Evolutionary conservation across 163 green algal genomes (phyloP), one percentile per base, ranked within the genome.

Genomic region (Chlamydomonas reinhardtii): DNA sequence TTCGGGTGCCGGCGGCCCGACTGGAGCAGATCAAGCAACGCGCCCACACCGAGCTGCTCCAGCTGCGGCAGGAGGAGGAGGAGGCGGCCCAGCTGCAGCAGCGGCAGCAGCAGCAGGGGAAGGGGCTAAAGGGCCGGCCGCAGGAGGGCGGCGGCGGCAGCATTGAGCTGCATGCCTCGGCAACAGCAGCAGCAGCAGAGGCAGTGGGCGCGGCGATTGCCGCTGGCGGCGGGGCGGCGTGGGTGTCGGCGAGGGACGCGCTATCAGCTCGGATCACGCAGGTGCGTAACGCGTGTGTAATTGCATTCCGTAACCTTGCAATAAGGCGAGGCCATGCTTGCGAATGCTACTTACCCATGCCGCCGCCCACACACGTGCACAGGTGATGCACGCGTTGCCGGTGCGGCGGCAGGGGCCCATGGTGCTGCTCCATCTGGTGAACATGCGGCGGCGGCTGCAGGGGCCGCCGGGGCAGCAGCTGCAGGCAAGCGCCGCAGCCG

Each of bases 1-100:
- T 71, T 5, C 25, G 3, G n/a, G 52, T 84, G 16, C 15, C 77
- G 0, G 2, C 65, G 24, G 16, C 25, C 9, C n/a, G 20, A 8
- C 77, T 84, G 77, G 77, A 31, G 31, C 39, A 22, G 12, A 66
- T 84, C 19, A 84, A 84, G 65, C 65, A 14, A n/a, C 48, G 14
- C 1, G 77, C 77, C n/a, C 69, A 24, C 19, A 5, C 24, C 43
- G 61, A 84, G 77, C 77, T 76, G 71, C 37, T n/a, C n/a, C n/a
- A n/a, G n/a, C n/a, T n/a, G n/a, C n/a, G n/a, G n/a, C n/a, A n/a
- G n/a, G n/a, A n/a, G n/a, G n/a, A n/a, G n/a, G n/a, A n/a, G 8
- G 39, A 48, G 39, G 5, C 5, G 39, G 39, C 39, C 39, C 5
- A 48, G 5, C 39, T 5, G 39, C 31, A 76, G 24, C n/a, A 27